phyloP scores from a whole-genome alignment of 2,329 filamentous ascomycete genomes.

The Biscogniauxia mediterranea region DNA sequence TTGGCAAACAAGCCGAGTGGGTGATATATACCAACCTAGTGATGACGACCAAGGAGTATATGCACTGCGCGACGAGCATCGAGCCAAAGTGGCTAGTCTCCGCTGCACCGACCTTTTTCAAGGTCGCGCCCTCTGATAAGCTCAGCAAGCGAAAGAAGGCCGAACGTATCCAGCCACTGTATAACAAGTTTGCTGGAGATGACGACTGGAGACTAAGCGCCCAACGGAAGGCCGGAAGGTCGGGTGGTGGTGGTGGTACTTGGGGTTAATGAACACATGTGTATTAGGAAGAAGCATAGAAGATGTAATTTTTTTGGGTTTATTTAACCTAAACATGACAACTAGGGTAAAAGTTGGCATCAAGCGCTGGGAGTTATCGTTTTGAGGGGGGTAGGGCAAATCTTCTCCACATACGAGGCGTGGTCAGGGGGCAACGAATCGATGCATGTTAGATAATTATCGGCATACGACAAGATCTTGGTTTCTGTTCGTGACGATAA shows the following conservation, averaged over 20 bases:
- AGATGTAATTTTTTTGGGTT: not conserved
- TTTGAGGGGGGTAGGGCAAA: not conserved
- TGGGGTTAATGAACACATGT: conserved; percentile 63
- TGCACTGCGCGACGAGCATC: conserved; percentile 90
- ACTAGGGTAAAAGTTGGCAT: not conserved
- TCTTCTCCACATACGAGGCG: not conserved
- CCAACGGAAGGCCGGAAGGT: conserved; percentile 79
- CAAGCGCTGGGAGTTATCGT: not conserved
- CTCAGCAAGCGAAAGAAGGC: conserved; percentile 90
- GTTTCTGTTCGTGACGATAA: too few relatives aligned
- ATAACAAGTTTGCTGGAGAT: conserved; percentile 87
- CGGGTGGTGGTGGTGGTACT: conserved; percentile 82
- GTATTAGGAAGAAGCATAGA: not conserved
- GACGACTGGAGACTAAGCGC: conserved; percentile 94
- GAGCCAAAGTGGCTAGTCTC: conserved; percentile 95
- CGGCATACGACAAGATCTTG: too few relatives aligned
- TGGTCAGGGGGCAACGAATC: not conserved
- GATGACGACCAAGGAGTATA: conserved; percentile 95
- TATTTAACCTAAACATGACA: not conserved
- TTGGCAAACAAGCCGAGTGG: conserved; percentile 94
- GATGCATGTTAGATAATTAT: not conserved
- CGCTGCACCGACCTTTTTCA: conserved; percentile 98
- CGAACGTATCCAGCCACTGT: conserved; percentile 90
- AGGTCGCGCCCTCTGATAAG: conserved; percentile 83
- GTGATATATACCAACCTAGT: conserved; percentile 92